These are phyloP conservation scores for Phytophthora hibernalis DNA, from an alignment of 352 stramenopile genomes.

Conservation along the genomic window DNA sequence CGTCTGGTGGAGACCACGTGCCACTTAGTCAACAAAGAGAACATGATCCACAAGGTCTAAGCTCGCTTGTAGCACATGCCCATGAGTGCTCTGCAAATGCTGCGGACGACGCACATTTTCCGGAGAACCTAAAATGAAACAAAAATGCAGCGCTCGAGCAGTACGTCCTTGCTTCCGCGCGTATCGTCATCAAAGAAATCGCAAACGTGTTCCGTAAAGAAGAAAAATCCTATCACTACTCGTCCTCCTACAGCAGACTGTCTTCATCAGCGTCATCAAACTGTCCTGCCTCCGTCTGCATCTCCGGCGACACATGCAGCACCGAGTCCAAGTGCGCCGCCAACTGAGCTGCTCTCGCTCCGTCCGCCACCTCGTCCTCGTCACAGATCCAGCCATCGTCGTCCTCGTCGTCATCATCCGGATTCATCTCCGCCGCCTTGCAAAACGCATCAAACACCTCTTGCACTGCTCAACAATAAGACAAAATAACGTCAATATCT, in stretches of 20 bases:
- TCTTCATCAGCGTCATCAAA: slow-evolving; percentile 87
- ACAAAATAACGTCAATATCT: slow-evolving; percentile 4
- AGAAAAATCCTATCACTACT: slow-evolving; percentile 37
- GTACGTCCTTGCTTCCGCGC: slow-evolving; percentile 3
- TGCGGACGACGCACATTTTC: slow-evolving; percentile 22
- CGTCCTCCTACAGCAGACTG: slow-evolving; percentile 41
- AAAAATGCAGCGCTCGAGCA: slow-evolving; percentile 27
- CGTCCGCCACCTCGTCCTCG: slow-evolving; percentile 74
- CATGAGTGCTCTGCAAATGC: slow-evolving; percentile 1
- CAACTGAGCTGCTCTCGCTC: slow-evolving; percentile 64
- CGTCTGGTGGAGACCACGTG: slow-evolving; percentile 97
- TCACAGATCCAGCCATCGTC: slow-evolving; percentile 86
- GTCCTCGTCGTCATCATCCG: slow-evolving; percentile 47
- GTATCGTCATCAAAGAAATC: slow-evolving; percentile 1
- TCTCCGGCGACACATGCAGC: slow-evolving; percentile 60
- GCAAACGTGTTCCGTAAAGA: neutral
- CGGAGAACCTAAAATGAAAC: slow-evolving; percentile 15
- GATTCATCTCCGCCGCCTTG: slow-evolving; percentile 83
- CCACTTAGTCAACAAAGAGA: slow-evolving; percentile 99
- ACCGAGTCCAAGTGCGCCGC: slow-evolving; percentile 78
- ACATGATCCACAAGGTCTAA: slow-evolving; percentile 96
- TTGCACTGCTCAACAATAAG: slow-evolving; percentile 52
- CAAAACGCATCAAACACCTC: slow-evolving; percentile 79
- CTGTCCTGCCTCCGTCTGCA: slow-evolving; percentile 66
- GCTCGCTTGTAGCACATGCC: slow-evolving; percentile 13